phyloP scores from a whole-genome alignment of 139 green algal species.

The Chlamydomonas sphaeroides region DNA sequence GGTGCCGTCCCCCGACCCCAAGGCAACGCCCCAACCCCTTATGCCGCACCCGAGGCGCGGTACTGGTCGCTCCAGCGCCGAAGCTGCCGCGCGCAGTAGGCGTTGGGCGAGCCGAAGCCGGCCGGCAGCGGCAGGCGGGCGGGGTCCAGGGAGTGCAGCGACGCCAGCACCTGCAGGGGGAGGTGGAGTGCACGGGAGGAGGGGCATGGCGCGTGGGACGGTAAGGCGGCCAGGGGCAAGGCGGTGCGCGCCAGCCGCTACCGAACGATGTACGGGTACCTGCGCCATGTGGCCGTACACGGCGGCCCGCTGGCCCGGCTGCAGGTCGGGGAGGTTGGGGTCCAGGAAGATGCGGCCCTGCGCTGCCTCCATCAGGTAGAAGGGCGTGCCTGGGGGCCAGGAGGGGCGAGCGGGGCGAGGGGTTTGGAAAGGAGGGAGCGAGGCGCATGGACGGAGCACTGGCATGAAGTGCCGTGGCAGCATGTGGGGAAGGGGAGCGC shows the following conservation, averaged over 20 bases:
- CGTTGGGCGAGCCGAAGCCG: slow-evolving; percentile 68
- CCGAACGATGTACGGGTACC: not conserved
- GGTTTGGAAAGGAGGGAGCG: too few relatives aligned
- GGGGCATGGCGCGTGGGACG: too few relatives aligned
- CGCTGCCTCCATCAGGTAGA: slow-evolving; percentile 85
- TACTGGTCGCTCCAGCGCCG: slow-evolving; percentile 85
- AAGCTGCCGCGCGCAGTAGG: slow-evolving; percentile 84
- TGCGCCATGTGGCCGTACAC: slow-evolving; percentile 61
- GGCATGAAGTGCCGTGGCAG: too few relatives aligned
- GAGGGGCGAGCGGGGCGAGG: too few relatives aligned
- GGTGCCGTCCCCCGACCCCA: too few relatives aligned
- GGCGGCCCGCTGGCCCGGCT: slow-evolving; percentile 38
- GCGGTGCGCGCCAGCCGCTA: too few relatives aligned
- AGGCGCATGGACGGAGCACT: too few relatives aligned
- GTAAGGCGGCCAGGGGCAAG: too few relatives aligned
- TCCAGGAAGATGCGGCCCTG: slow-evolving; percentile 76
- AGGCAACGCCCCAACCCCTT: too few relatives aligned
- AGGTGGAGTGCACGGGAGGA: slow-evolving; percentile 11
- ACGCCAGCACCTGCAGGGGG: slow-evolving; percentile 67
- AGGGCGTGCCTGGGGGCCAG: slow-evolving; percentile 74
- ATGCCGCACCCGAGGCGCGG: slow-evolving; percentile 46
- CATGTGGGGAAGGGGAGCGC: too few relatives aligned
- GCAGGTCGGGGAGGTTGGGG: slow-evolving; percentile 73
- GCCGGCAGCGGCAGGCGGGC: slow-evolving; percentile 38
- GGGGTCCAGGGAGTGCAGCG: slow-evolving; percentile 83